Conservation (phyloP, 2,329 filamentous ascomycete species). For the Paraphaeosphaeria minitans region DNA sequence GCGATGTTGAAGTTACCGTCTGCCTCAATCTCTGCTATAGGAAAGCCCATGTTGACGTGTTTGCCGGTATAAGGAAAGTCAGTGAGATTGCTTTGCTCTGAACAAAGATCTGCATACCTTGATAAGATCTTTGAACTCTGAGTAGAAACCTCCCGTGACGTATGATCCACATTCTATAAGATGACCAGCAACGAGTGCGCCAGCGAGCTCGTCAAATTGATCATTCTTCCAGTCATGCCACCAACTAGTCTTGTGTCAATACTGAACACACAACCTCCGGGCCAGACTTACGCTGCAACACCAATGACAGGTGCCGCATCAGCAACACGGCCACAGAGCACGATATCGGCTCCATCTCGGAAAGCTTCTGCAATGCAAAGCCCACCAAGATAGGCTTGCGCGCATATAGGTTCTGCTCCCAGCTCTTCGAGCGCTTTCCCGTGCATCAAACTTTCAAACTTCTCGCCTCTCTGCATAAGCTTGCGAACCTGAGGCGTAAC, state of each 20-base stretch:
- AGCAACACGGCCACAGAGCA: conserved; percentile 35
- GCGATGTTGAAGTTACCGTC: conserved; percentile 27
- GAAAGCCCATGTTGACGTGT: conserved; percentile 42
- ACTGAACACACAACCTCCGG: not conserved
- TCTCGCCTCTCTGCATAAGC: conserved; percentile 41
- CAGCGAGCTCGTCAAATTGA: conserved; percentile 41
- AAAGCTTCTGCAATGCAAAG: conserved; percentile 14
- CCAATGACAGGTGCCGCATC: conserved; percentile 14
- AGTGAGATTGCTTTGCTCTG: not conserved
- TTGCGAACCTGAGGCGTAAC: conserved; percentile 38
- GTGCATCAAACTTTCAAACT: conserved; percentile 48
- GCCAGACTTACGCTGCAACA: conserved; percentile 5
- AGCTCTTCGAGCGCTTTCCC: conserved; percentile 38
- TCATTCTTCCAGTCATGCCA: conserved; percentile 57
- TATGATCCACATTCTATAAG: conserved; percentile 49
- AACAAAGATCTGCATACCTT: conserved; percentile 15
- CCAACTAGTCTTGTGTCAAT: conserved; percentile 42
- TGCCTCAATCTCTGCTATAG: conserved; percentile 28
- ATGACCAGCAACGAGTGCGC: conserved; percentile 48
- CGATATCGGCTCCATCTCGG: conserved; percentile 11
- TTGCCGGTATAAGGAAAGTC: conserved; percentile 25
- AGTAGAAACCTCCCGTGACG: conserved; percentile 39
- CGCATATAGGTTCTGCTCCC: conserved; percentile 15
- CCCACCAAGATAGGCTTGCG: conserved; percentile 11
- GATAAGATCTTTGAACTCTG: conserved; percentile 46